Conservation (phyloP, 306 rosid genomes). For the Carpinus fangiana region DNA sequence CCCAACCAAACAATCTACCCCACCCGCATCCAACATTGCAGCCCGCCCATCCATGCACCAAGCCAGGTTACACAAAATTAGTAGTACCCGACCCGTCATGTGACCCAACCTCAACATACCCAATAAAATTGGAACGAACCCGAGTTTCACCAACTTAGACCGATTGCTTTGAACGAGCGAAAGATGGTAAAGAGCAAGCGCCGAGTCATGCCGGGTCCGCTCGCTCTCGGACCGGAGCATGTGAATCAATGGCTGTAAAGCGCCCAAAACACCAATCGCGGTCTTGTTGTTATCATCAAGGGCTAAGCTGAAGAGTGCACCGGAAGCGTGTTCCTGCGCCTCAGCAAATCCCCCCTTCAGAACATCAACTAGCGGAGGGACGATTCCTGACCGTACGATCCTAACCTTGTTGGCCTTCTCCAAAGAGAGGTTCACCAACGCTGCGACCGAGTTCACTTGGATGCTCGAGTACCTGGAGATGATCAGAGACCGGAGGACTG, state of each 20-base stretch:
- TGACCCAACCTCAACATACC: constrained; percentile 63
- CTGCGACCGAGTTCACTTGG: constrained; percentile 77
- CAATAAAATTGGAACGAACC: constrained; percentile 55
- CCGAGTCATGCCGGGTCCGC: constrained; percentile 83
- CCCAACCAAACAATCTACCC: constrained; percentile 61
- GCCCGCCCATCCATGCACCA: constrained; percentile 67
- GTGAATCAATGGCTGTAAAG: constrained; percentile 64
- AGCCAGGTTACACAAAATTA: constrained; percentile 56
- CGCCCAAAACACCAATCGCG: constrained; percentile 86
- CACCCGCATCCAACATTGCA: constrained; percentile 72
- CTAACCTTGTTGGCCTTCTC: constrained; percentile 66
- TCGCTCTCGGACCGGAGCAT: constrained; percentile 59
- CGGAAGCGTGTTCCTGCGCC: constrained; percentile 82
- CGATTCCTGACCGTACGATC: constrained; percentile 88
- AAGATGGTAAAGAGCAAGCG: constrained; percentile 74
- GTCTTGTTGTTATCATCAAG: constrained; percentile 72
- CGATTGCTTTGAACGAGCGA: constrained; percentile 76
- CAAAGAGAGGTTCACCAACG: constrained; percentile 72
- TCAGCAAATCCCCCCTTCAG: constrained; percentile 63
- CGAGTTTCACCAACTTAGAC: constrained; percentile 65
- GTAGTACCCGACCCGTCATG: constrained; percentile 51
- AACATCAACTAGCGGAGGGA: constrained; percentile 71
- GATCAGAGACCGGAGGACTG: constrained; percentile 45
- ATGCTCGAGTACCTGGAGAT: constrained; percentile 45
- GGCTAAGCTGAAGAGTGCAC: constrained; percentile 83